Base-by-base conservation (phyloP, 345 rosid species). In the Pugionium cornutum region DNA sequence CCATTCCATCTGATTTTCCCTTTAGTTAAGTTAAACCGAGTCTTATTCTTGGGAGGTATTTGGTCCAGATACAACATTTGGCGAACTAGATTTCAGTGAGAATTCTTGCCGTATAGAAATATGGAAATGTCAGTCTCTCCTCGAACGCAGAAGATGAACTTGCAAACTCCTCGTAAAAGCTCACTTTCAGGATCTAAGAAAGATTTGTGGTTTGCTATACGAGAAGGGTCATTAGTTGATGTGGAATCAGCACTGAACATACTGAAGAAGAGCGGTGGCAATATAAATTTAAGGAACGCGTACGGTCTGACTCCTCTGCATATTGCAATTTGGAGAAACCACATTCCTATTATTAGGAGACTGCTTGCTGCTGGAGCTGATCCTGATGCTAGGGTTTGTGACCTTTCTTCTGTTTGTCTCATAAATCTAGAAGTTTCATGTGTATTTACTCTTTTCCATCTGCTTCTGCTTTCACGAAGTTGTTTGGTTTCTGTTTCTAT, bases 341-440 rank as follows among this genome's bases (percentile, higher is more conserved):
- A 88, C 78, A 74, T 94, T 81, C 99, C 97, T 36, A 78, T 90
- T 57, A 83, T 86, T 68, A 82, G 81, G 76, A 88, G 91, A 85
- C 91, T 94, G 71, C 88, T 94, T 58, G 83, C 75, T 26, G 89
- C 96, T 75, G 97, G 96, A 34, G 99, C 99, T 72, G 96, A 94
- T 58, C 99, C 99, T 66, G 92, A 94, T 84, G 88, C 95, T 45
- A 88, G 92, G 96, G 99, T 94, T 72, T 48, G 91, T 83, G 45
- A 69, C 67, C 37, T 78, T 60, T 63, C 60, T 49, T 40, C 48
- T 33, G 3, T 64, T 66, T 40, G 4, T 35, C 6, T 34, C 29
- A 40, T 74, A 27, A 33, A 53, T 53, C 44, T 53, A 4, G 2
- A 48, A 25, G 58, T 32, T 30, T 30, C 56, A 44, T 56, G 7